Conservation (phyloP, 176 grass and related monocot species). For the Melocanna baccifera region DNA sequence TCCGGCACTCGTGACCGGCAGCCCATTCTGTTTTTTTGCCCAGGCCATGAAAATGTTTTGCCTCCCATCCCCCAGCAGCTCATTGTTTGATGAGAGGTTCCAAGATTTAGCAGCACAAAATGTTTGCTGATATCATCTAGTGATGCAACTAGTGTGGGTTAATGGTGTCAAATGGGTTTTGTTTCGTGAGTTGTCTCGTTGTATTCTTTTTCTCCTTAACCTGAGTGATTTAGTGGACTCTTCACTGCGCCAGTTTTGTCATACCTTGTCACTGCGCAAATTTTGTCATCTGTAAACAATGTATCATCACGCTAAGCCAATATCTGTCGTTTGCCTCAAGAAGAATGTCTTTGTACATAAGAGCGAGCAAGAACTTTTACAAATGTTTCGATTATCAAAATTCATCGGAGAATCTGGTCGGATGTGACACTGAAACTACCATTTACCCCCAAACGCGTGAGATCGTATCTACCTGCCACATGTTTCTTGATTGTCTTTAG, state of each 20-base stretch:
- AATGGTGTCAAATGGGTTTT: not conserved
- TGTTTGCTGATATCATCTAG: constrained; percentile 6
- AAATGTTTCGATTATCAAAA: not conserved
- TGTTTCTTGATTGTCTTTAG: not conserved
- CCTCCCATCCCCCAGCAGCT: not conserved
- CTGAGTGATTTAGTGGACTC: constrained; percentile 17
- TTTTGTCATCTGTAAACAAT: constrained; percentile 52
- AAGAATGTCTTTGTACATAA: not conserved
- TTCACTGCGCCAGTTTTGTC: constrained; percentile 28
- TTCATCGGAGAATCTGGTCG: not conserved
- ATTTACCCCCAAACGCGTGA: not conserved
- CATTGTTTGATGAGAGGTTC: not conserved
- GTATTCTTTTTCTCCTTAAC: not conserved
- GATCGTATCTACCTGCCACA: not conserved
- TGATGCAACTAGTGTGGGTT: not conserved
- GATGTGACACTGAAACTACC: not conserved
- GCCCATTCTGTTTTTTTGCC: not conserved
- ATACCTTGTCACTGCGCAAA: constrained; percentile 22
- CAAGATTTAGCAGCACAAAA: constrained; percentile 17
- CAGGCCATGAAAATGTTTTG: constrained; percentile 19
- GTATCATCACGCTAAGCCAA: constrained; percentile 16
- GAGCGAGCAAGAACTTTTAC: not conserved
- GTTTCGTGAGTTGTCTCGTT: not conserved
- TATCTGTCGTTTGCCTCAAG: constrained; percentile 1
- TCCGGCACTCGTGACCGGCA: not conserved